Evolutionary conservation across 1,284 basidiomycete species (phyloP).

Genomic region (Coniophora puteana): DNA sequence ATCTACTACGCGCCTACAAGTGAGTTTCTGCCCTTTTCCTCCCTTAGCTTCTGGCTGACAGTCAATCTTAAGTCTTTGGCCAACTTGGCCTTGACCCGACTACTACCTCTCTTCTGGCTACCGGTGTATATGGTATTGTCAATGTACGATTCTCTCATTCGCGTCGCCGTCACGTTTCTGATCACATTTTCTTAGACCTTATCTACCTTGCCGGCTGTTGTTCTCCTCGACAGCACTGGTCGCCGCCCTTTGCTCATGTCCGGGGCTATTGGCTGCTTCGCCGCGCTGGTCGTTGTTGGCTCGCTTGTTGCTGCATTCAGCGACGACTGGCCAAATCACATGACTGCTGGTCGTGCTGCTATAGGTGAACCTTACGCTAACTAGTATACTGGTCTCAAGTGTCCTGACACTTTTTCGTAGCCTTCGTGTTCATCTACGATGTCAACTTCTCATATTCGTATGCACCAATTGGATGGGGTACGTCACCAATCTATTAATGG

Average conservation of each 20-base stretch:
- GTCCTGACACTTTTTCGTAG: conserved; percentile 10
- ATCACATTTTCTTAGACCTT: conserved; percentile 14
- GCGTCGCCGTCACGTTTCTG: not conserved
- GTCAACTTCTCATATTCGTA: conserved; percentile 33
- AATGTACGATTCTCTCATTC: conserved; percentile 22
- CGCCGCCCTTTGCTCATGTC: conserved; percentile 29
- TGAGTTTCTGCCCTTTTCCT: conserved; percentile 10
- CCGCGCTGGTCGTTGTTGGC: conserved; percentile 26
- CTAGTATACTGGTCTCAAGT: too few species aligned
- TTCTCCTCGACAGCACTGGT: conserved; percentile 28
- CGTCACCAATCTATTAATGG: conserved; percentile 1
- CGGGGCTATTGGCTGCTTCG: conserved; percentile 26
- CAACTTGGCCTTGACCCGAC: conserved; percentile 29
- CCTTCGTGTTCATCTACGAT: conserved; percentile 29
- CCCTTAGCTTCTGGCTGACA: not conserved
- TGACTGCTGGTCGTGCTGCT: conserved; percentile 22
- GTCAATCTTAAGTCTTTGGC: conserved; percentile 23
- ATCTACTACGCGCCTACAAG: conserved; percentile 32
- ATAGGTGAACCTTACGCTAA: conserved; percentile 16
- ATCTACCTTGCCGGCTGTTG: conserved; percentile 25
- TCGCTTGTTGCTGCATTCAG: conserved; percentile 25
- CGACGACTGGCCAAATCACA: conserved; percentile 23
- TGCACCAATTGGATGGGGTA: conserved; percentile 33
- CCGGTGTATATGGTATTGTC: conserved; percentile 28
- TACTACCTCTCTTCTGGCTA: conserved; percentile 28